These are phyloP conservation scores for Coemansia sp. DNA, from an alignment of 192 early-diverging fungal genomes.

Conservation along the genomic window DNA sequence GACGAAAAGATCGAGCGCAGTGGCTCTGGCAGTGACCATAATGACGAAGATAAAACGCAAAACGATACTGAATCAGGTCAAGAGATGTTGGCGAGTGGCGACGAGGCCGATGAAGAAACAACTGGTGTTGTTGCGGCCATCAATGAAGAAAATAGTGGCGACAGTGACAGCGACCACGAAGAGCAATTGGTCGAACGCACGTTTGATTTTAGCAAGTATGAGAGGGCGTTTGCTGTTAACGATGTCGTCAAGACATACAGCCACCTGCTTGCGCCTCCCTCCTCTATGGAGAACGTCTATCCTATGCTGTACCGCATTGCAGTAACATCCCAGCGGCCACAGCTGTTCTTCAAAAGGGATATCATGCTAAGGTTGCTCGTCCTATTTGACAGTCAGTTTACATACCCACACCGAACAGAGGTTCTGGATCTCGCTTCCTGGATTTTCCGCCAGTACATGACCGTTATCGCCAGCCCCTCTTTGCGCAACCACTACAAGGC, in stretches of 20 bases:
- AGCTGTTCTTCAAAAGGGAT: slow-evolving; percentile 38
- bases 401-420: slow-evolving; percentile 24
- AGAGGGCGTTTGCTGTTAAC: slow-evolving; percentile 35
- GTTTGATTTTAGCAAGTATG: slow-evolving; percentile 31
- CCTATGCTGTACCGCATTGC: slow-evolving; percentile 48
- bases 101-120: slow-evolving; percentile 3
- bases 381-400: slow-evolving; percentile 35
- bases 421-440: slow-evolving; percentile 39
- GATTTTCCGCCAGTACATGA: slow-evolving; percentile 51
- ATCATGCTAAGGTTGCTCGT: slow-evolving; percentile 32
- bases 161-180: background rate
- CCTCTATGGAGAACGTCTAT: slow-evolving; percentile 35
- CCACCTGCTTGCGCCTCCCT: slow-evolving; percentile 33
- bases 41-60: background rate
- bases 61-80: slow-evolving; percentile 1
- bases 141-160: no score
- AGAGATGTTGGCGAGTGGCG: slow-evolving; percentile 1
- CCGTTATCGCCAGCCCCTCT: slow-evolving; percentile 31
- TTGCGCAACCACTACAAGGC: slow-evolving; percentile 31
- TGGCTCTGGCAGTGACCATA: slow-evolving; percentile 1
- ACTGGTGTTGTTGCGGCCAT: background rate
- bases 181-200: slow-evolving; percentile 32
- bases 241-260: slow-evolving; percentile 41
- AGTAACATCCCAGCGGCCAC: slow-evolving; percentile 23
- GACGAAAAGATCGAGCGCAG: background rate